Base-by-base conservation (phyloP, 805 yeast genomes). In the Kazachstania bromeliacearum region DNA sequence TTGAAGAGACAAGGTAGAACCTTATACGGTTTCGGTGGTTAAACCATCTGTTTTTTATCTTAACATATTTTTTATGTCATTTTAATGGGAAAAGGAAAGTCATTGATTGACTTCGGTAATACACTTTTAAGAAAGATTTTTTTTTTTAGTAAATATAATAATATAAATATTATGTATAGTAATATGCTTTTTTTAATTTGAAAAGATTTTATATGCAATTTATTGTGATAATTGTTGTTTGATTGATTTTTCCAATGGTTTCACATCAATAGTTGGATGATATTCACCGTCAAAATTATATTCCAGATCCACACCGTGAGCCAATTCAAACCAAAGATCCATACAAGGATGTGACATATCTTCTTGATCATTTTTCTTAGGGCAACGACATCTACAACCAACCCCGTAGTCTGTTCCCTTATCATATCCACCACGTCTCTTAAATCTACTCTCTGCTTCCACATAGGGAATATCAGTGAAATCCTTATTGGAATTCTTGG, bases 1-100 rank as follows among this genome's bases (percentile, higher is more conserved):
- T 83, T 89, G 73, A 89, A 89, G 92, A 87, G 97, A 81, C 96
- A 92, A 77, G 98, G 98, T 65, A 84, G 97, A 75, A 92, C 97
- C 73, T 80, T 92, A 68, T 89, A 89, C 68, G 97, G 97, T 88
- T 92, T 89, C 83, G 97, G 97, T 76, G 96, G 96, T 80, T 89
- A 80, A 77, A n/a, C n/a, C n/a, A n/a, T n/a, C n/a, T n/a, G n/a
- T n/a, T n/a, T n/a, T n/a, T n/a, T n/a, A n/a, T n/a, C n/a, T n/a
- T n/a, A n/a, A n/a, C n/a, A n/a, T n/a, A n/a, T n/a, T n/a, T n/a
- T n/a, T n/a, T n/a, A n/a, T n/a, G n/a, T n/a, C n/a, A n/a, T n/a
- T n/a, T n/a, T n/a, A n/a, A n/a, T n/a, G n/a, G n/a, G n/a, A n/a
- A n/a, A n/a, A n/a, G n/a, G n/a, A n/a, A n/a, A n/a, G n/a, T n/a